A percentile compares a stretch with the other conserved stretches of the same genome.
phyloP scores from a whole-genome alignment of 495 filamentous ascomycete genomes.

The Tuber borchii region DNA sequence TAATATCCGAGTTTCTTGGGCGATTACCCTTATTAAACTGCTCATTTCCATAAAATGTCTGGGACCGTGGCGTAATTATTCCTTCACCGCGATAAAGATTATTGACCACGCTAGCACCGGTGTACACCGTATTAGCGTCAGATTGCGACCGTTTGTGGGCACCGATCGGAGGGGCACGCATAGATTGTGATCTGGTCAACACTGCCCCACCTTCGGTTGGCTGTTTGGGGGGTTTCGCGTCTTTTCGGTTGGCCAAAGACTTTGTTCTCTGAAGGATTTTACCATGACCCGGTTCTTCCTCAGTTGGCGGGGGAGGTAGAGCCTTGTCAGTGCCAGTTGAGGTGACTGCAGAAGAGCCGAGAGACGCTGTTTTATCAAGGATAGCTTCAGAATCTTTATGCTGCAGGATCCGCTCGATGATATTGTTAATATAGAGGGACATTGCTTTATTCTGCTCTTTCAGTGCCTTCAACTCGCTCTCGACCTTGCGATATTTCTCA shows the following conservation, averaged over 20 bases:
- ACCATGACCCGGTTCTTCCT: slow-evolving; percentile 44
- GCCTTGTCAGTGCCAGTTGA: slow-evolving; percentile 65
- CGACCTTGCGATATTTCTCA: slow-evolving; percentile 59
- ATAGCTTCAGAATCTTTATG: slow-evolving; percentile 93
- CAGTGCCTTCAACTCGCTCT: slow-evolving; percentile 68
- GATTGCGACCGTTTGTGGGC: slow-evolving; percentile 41
- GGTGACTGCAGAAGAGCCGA: slow-evolving; percentile 39
- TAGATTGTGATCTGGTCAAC: slow-evolving; percentile 42
- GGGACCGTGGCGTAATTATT: slow-evolving; percentile 37
- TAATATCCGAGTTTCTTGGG: slow-evolving; percentile 30
- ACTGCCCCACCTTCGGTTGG: slow-evolving; percentile 51
- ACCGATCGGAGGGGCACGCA: slow-evolving; percentile 35
- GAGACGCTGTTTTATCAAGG: slow-evolving; percentile 59
- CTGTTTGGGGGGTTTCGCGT: slow-evolving; percentile 52
- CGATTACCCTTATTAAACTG: slow-evolving; percentile 26
- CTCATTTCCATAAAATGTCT: slow-evolving; percentile 34
- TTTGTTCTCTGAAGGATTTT: slow-evolving; percentile 71
- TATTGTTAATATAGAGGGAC: slow-evolving; percentile 95
- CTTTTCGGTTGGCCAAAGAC: slow-evolving; percentile 54
- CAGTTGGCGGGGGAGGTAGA: slow-evolving; percentile 65
- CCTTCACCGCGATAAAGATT: slow-evolving; percentile 36
- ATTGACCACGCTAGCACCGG: slow-evolving; percentile 23
- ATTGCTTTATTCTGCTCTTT: slow-evolving; percentile 96
- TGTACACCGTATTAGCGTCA: slow-evolving; percentile 24
- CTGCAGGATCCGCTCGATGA: slow-evolving; percentile 87